These are phyloP conservation scores for Phytophthora pistaciae DNA, from an alignment of 352 stramenopile species.

Conservation along the genomic window DNA sequence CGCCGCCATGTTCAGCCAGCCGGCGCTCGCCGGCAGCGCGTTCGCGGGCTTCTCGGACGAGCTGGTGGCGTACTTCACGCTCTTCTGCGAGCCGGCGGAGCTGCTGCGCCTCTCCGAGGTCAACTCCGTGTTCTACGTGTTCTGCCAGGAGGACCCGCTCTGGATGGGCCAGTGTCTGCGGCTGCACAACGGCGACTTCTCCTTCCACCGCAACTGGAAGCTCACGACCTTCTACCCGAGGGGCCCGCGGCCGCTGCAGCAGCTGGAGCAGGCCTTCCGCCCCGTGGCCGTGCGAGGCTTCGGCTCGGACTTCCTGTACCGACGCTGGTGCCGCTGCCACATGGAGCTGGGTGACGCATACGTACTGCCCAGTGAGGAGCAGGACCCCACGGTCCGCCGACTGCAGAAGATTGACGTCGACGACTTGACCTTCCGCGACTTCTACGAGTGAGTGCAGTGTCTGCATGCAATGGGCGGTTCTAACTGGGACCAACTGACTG, in stretches of 20 bases:
- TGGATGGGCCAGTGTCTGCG: conserved; percentile 87
- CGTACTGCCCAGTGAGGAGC: conserved; percentile 45
- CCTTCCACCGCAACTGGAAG: conserved; percentile 73
- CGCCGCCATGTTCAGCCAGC: conserved; percentile 58
- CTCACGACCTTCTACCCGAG: conserved; percentile 83
- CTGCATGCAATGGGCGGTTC: neutral
- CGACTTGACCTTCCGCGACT: conserved; percentile 71
- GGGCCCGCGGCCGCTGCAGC: conserved; percentile 40
- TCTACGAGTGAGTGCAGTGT: conserved; percentile 66
- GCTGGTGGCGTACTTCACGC: conserved; percentile 78
- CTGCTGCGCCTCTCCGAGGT: conserved; percentile 71
- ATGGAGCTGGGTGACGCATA: conserved; percentile 74
- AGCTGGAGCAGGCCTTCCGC: conserved; percentile 35
- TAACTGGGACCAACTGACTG: conserved; percentile 10
- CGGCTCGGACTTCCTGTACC: conserved; percentile 84
- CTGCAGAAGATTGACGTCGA: conserved; percentile 65
- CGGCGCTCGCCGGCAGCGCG: conserved; percentile 60
- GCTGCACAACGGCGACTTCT: conserved; percentile 74
- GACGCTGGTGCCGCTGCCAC: conserved; percentile 86
- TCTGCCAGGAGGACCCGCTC: conserved; percentile 80
- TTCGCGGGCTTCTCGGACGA: conserved; percentile 80
- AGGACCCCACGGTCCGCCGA: conserved; percentile 55
- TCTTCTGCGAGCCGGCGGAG: conserved; percentile 74
- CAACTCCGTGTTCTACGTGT: conserved; percentile 86
- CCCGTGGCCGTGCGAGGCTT: conserved; percentile 46